Evolutionary conservation across 768 basidiomycete species (phyloP).

Genomic region (Leccinum disarticulatum): DNA sequence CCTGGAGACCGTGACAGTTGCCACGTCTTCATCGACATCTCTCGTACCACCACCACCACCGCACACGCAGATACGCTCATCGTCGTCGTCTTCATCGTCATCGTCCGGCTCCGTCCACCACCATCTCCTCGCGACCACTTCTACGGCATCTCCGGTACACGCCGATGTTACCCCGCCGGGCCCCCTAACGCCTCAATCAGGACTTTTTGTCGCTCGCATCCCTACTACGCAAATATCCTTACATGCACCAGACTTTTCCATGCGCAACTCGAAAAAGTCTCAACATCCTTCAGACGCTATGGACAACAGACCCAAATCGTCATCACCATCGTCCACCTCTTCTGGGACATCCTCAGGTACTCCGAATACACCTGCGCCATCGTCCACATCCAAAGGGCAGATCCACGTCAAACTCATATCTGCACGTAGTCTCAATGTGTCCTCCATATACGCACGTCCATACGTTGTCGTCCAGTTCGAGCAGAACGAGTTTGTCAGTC

Average conservation of each 20-base stretch:
- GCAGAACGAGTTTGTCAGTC: constrained; percentile 95
- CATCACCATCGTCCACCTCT: constrained; percentile 44
- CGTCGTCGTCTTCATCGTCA: constrained; percentile 14
- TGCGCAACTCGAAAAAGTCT: constrained; percentile 57
- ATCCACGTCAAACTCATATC: constrained; percentile 96
- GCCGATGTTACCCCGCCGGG: constrained; percentile 44
- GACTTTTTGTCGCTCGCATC: constrained; percentile 48
- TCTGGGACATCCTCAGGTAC: constrained; percentile 33
- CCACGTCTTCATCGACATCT: constrained; percentile 20
- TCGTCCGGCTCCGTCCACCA: constrained; percentile 25
- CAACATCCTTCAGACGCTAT: constrained; percentile 31
- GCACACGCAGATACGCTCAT: constrained; percentile 9
- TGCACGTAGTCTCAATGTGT: constrained; percentile 79
- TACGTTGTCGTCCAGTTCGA: constrained; percentile 99
- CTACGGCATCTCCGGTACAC: constrained; percentile 24
- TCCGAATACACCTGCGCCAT: constrained; percentile 26
- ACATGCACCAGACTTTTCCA: constrained; percentile 84
- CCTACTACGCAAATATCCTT: constrained; percentile 69
- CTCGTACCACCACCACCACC: constrained; percentile 12
- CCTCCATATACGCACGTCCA: constrained; percentile 62
- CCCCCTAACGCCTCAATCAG: constrained; percentile 46
- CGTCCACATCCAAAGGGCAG: constrained; percentile 59
- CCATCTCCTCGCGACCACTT: constrained; percentile 29
- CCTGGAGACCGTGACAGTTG: constrained; percentile 32
- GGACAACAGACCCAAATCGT: constrained; percentile 37